Percentiles rank a stretch among this genome's conserved stretches.
Conservation (phyloP, 768 basidiomycete species). For the Russula sp. region DNA sequence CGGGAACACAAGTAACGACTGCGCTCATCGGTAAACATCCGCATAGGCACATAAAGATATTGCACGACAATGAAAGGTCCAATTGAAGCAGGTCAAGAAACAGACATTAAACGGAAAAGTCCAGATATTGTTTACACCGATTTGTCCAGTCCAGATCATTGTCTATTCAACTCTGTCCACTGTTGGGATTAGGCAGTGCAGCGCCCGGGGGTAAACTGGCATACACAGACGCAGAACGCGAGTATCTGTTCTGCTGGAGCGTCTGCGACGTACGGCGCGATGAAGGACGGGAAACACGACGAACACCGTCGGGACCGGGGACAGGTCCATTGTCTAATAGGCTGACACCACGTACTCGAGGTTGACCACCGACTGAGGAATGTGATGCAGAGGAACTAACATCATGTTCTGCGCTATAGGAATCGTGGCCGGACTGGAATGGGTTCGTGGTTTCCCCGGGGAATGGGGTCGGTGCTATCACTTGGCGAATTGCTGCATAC, state of each 20-base stretch:
- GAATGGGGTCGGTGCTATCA: conserved; percentile 2
- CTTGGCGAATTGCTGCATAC: conserved; percentile 5
- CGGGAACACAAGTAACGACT: not conserved
- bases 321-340: conserved; percentile 82
- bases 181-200: conserved; percentile 38
- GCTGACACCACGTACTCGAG: conserved; percentile 55
- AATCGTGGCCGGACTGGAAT: conserved; percentile 8
- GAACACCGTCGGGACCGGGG: conserved; percentile 68
- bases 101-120: conserved; percentile 18
- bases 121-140: conserved; percentile 12
- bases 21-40: not conserved
- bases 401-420: conserved; percentile 7
- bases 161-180: conserved; percentile 5
- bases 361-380: conserved; percentile 12
- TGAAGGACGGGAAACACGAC: conserved; percentile 63
- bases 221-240: conserved; percentile 45
- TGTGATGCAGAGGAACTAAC: not conserved
- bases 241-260: conserved; percentile 60
- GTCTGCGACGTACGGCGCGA: conserved; percentile 55
- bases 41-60: conserved; percentile 9
- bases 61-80: conserved; percentile 3
- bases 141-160: conserved; percentile 13
- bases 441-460: conserved; percentile 5
- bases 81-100: conserved; percentile 9
- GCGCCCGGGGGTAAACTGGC: conserved; percentile 65